A percentile compares a stretch with the other conserved stretches of the same genome.
phyloP scores from a whole-genome alignment of 2,329 filamentous ascomycete species.

The Tetracladium maxilliforme region DNA sequence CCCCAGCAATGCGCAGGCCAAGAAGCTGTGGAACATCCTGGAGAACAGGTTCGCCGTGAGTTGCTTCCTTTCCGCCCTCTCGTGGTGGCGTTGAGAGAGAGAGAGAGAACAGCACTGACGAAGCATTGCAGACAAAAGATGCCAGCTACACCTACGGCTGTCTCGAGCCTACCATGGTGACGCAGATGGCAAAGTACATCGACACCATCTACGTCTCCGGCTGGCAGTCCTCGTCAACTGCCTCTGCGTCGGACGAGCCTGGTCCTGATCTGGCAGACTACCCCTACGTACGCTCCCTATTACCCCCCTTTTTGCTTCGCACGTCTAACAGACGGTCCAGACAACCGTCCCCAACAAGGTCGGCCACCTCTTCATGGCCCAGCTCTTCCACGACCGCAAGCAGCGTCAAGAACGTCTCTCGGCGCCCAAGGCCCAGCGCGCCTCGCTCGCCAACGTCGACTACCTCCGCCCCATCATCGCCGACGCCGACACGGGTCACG shows the following conservation, averaged over 20 bases:
- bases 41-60: conserved; percentile 73
- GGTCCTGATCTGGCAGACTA: conserved; percentile 97
- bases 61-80: conserved; percentile 1
- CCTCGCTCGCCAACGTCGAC: conserved; percentile 66
- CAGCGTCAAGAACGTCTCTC: conserved; percentile 88
- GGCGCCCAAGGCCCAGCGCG: conserved; percentile 54
- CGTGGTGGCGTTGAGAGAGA: conserved; percentile 1
- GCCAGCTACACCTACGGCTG: conserved; percentile 94
- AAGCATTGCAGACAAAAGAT: conserved; percentile 50
- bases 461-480: conserved; percentile 93
- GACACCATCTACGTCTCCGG: conserved; percentile 98
- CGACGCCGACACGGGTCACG: conserved; percentile 94
- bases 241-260: conserved; percentile 87
- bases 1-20: conserved; percentile 73
- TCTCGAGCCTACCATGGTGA: conserved; percentile 94
- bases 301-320: conserved; percentile 1
- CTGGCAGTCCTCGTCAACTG: conserved; percentile 96
- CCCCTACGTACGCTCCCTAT: conserved; percentile 51
- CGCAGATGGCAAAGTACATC: conserved; percentile 97
- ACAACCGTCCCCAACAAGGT: conserved; percentile 99
- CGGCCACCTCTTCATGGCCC: conserved; percentile 91
- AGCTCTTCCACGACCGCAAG: conserved; percentile 98
- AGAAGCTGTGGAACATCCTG: conserved; percentile 89
- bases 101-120: conserved; percentile 1
- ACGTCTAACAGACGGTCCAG: conserved; percentile 23